These are phyloP conservation scores for Pouteria glomerata DNA, from an alignment of 148 eudicot genomes.

Conservation along the genomic window DNA sequence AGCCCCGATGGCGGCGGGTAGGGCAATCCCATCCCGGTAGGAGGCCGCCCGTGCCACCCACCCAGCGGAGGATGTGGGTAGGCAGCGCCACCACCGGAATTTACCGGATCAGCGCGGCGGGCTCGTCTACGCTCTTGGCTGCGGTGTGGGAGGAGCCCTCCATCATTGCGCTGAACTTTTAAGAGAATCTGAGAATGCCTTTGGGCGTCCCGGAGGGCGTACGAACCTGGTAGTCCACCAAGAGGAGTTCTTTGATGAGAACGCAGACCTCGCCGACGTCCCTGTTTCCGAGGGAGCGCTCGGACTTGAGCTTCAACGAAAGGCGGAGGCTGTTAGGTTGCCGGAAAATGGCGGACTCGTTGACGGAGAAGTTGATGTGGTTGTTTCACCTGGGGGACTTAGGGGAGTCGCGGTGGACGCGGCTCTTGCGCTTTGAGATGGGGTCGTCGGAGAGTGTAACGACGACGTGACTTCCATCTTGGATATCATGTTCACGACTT, in stretches of 20 bases:
- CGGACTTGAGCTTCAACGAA: constrained; percentile 41
- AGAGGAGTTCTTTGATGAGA: constrained; percentile 41
- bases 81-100: not conserved
- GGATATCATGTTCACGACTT: constrained; percentile 39
- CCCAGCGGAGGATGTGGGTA: not conserved
- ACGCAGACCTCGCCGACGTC: constrained; percentile 58
- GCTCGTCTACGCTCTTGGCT: not conserved
- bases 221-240: constrained; percentile 29
- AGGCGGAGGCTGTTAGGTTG: constrained; percentile 35
- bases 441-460: constrained; percentile 47
- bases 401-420: constrained; percentile 48
- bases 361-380: constrained; percentile 40
- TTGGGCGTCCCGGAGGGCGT: constrained; percentile 36
- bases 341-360: constrained; percentile 37
- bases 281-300: constrained; percentile 48
- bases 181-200: constrained; percentile 46
- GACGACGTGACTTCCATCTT: constrained; percentile 60
- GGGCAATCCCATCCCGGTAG: not conserved
- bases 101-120: not conserved
- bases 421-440: constrained; percentile 30
- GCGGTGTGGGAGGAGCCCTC: no score
- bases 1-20: not conserved
- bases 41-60: not conserved
- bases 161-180: constrained; percentile 43
- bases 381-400: constrained; percentile 49